Conservation (phyloP, 305 asterid genomes). For the Plantago coronopus region DNA sequence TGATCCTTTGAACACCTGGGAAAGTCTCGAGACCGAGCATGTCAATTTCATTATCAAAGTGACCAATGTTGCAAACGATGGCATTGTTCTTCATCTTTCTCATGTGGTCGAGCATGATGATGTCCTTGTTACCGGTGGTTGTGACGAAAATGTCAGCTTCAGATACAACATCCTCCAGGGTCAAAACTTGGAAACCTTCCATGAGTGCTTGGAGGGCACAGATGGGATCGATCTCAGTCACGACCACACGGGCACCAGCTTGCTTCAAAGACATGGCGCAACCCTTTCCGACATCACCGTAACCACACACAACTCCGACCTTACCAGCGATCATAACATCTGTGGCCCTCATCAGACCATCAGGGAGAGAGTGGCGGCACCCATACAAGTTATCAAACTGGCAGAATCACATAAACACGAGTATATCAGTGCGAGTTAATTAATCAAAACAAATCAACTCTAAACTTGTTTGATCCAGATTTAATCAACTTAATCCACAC, state of each 20-base stretch:
- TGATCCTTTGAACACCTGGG: conserved; percentile 68
- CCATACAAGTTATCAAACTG: conserved; percentile 71
- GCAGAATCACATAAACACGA: not conserved
- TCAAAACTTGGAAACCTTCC: conserved; percentile 71
- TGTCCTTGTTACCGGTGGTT: conserved; percentile 78
- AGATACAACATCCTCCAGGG: conserved; percentile 50
- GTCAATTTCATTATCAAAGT: conserved; percentile 71
- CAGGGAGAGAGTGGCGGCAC: conserved; percentile 78
- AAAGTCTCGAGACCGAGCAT: conserved; percentile 69
- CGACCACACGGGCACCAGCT: conserved; percentile 75
- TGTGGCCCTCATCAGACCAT: conserved; percentile 73
- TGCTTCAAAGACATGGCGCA: conserved; percentile 64
- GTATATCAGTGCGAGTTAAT: not conserved
- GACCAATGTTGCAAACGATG: conserved; percentile 78
- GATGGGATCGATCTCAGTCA: conserved; percentile 75
- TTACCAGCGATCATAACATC: conserved; percentile 80
- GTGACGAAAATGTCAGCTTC: conserved; percentile 73
- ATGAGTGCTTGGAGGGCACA: conserved; percentile 81
- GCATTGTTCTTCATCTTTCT: conserved; percentile 77
- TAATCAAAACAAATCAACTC: not conserved
- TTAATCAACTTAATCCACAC: no score
- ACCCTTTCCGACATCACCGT: conserved; percentile 82
- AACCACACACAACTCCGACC: conserved; percentile 65
- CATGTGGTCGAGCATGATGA: conserved; percentile 68
- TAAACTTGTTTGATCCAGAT: not conserved